Base-by-base conservation (phyloP, 108 stramenopile genomes). In the Cyclotella sp. region DNA sequence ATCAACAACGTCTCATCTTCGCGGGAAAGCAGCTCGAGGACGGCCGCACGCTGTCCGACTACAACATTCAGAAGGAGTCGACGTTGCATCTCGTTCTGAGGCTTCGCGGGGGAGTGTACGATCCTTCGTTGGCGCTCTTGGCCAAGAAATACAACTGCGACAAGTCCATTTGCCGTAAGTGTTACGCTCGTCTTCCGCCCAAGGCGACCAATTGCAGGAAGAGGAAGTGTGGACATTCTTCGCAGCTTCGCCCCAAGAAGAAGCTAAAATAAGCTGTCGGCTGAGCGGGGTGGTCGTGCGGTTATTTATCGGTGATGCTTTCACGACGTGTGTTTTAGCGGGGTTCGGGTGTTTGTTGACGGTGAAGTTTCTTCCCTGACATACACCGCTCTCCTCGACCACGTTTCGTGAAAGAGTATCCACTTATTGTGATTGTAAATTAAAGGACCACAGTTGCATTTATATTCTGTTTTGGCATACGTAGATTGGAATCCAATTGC, bases 191-290 rank as follows among this genome's bases (percentile, higher is more conserved):
- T 82, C 97, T 99, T 65, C 99, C 99, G 16, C 98, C 99, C 29
- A 96, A 95, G 63, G 99, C 99, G 65, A 98, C 89, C 63, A 99
- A 99, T 90, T 99, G 99, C 95, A 94, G 99, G 77, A 99, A 99
- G 98, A 99, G 98, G 96, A 99, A 99, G 94, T 99, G 99, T 76
- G 99, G 99, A 74, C 99, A 98, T 89, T 98, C 98, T 49, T 88
- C 88, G 57, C 98, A 99, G 91, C 91, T 99, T 51, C 96, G 99
- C 85, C 97, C 97, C 84, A 99, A 99, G 98, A 99, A 99, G 89
- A 99, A 99, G 97, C 97, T 99, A 65, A 99, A 98, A 89, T 98
- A 98, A 95, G 84, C 75, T 52, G 44, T 28, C 15, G 65, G 45
- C 28, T 51, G 3, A 28, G 60, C 18, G 34, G 60, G 34, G 29